Evolutionary conservation across 2,329 filamentous ascomycete genomes (phyloP).

Genomic region (Basipetospora chlamydospora): DNA sequence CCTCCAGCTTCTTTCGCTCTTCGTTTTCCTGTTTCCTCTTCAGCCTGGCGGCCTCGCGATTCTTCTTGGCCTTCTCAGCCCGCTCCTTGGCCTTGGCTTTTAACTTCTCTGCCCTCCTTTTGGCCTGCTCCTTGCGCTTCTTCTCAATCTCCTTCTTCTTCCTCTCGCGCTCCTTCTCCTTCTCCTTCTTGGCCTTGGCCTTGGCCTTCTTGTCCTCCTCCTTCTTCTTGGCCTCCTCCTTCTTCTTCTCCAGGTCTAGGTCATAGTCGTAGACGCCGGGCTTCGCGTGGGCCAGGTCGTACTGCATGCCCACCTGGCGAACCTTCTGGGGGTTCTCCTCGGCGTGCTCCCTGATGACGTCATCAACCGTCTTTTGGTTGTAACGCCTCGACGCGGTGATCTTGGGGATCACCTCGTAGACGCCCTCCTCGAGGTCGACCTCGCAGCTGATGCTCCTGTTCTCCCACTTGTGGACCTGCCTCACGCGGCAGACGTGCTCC

Average conservation of each 20-base stretch:
- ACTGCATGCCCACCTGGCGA: conserved; percentile 40
- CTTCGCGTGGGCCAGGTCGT: conserved; percentile 47
- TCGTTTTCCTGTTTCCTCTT: conserved; percentile 10
- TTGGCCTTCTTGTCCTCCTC: conserved; percentile 14
- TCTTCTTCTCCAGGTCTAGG: conserved; percentile 16
- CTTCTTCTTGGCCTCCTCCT: conserved; percentile 13
- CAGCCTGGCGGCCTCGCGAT: conserved; percentile 11
- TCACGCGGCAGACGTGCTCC: conserved; percentile 20
- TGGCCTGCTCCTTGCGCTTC: conserved; percentile 4
- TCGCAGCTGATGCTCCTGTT: conserved; percentile 57
- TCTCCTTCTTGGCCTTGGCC: conserved; percentile 13
- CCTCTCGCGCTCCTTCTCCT: conserved; percentile 8
- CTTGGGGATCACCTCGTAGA: conserved; percentile 55
- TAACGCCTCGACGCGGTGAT: conserved; percentile 39
- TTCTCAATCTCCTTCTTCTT: background rate
- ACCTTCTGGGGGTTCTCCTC: conserved; percentile 47
- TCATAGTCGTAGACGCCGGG: conserved; percentile 38
- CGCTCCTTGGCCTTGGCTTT: conserved; percentile 3
- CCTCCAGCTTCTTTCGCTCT: conserved; percentile 2
- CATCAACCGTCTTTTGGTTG: conserved; percentile 34
- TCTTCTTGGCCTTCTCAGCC: conserved; percentile 14
- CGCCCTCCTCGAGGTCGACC: conserved; percentile 52
- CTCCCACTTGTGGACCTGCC: conserved; percentile 24
- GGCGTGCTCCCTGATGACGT: conserved; percentile 36
- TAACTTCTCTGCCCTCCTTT: conserved; percentile 3